A percentile compares a stretch with the other conserved stretches of the same genome.
phyloP scores from a whole-genome alignment of 164 flowering plant species.

The Magnolia changhungtana region DNA sequence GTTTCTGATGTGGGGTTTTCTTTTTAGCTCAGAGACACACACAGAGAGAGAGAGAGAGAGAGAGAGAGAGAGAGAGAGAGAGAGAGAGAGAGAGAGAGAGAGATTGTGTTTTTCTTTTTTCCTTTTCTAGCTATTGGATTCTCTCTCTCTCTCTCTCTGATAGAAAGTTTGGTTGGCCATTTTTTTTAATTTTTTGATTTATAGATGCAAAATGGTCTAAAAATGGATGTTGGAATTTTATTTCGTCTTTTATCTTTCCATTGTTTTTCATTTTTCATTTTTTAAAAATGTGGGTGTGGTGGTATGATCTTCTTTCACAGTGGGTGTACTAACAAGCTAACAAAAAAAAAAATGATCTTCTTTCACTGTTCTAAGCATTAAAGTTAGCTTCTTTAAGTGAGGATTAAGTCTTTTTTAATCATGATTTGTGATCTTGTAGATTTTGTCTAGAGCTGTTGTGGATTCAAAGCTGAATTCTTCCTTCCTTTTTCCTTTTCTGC shows the following conservation, averaged over 20 bases:
- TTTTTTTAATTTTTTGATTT: background rate
- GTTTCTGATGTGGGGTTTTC: background rate
- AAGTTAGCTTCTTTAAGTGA: slow-evolving; percentile 1
- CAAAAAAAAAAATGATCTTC: background rate
- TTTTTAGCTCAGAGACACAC: background rate
- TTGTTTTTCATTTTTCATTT: slow-evolving; percentile 1
- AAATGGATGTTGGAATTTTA: background rate
- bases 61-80: no score
- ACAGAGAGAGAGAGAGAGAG: no score
- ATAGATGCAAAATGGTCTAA: background rate
- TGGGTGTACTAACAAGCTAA: no score
- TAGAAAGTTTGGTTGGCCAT: background rate
- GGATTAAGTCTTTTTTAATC: background rate
- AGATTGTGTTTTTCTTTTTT: background rate
- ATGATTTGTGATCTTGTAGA: slow-evolving; percentile 3
- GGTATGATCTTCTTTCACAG: slow-evolving; percentile 1
- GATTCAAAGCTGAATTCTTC: background rate
- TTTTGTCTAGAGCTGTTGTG: slow-evolving; percentile 2
- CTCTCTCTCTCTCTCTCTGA: no score
- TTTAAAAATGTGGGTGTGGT: background rate
- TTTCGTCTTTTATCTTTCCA: background rate
- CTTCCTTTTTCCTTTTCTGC: background rate
- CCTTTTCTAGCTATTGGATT: no score
- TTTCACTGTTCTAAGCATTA: slow-evolving; percentile 1
- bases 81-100: no score